phyloP scores from a whole-genome alignment of 1,284 basidiomycete species.

The Cryptococcus sp. region DNA sequence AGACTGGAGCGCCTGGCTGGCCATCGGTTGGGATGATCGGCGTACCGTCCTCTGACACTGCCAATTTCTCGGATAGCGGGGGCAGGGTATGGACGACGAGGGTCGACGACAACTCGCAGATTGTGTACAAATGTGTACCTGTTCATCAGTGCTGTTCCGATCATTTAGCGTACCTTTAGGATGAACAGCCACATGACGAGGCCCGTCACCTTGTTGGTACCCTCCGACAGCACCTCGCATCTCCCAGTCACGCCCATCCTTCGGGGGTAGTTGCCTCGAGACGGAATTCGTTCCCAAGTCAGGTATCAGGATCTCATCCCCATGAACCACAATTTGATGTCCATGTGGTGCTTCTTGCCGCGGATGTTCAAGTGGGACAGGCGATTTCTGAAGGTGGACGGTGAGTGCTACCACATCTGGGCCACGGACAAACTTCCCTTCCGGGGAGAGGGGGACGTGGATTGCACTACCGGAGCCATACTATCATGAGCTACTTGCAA shows the following conservation, averaged over 20 bases:
- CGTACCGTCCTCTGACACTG: too few relatives aligned
- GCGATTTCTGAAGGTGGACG: background rate
- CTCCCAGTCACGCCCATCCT: slow-evolving; percentile 9
- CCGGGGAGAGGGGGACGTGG: slow-evolving; percentile 11
- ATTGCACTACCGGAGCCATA: slow-evolving; percentile 12
- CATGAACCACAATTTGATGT: slow-evolving; percentile 20
- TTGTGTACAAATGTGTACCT: slow-evolving; percentile 18
- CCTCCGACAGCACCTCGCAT: slow-evolving; percentile 2
- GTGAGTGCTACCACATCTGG: background rate
- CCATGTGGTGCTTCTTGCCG: slow-evolving; percentile 23
- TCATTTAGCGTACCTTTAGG: slow-evolving; percentile 13
- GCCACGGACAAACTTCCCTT: slow-evolving; percentile 12
- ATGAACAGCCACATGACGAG: slow-evolving; percentile 22
- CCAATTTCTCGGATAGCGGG: slow-evolving; percentile 2
- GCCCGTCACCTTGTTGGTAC: slow-evolving; percentile 22
- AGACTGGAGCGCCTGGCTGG: background rate
- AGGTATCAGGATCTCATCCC: slow-evolving; percentile 18
- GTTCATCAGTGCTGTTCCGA: background rate
- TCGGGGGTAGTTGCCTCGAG: slow-evolving; percentile 5
- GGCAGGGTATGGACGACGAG: slow-evolving; percentile 16
- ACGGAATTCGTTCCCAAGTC: slow-evolving; percentile 25
- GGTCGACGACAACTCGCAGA: slow-evolving; percentile 18
- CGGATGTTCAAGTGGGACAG: slow-evolving; percentile 14
- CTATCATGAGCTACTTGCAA: slow-evolving; percentile 1
- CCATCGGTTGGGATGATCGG: background rate